Evolutionary conservation across 768 basidiomycete genomes (phyloP).

Genomic region (Trametes maxima): DNA sequence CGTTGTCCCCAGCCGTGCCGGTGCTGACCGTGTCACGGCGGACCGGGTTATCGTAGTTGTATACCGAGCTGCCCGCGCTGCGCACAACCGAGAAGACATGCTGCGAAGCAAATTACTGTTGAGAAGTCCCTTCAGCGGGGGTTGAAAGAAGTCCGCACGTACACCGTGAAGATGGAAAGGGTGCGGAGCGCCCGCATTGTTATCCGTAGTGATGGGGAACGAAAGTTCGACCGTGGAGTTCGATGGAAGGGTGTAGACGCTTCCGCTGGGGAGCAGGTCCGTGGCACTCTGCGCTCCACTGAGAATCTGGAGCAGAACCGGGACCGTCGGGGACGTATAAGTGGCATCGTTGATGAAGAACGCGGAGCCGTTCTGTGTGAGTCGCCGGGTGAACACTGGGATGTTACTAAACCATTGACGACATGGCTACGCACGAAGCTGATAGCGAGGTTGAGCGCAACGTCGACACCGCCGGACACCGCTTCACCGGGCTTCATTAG

Average conservation of each 20-base stretch:
- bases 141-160: background rate
- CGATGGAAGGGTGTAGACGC: conserved; percentile 48
- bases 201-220: conserved; percentile 40
- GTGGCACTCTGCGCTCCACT: conserved; percentile 44
- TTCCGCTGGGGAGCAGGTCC: conserved; percentile 44
- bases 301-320: conserved; percentile 53
- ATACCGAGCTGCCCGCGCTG: conserved; percentile 31
- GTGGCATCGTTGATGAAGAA: conserved; percentile 40
- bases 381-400: background rate
- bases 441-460: conserved; percentile 22
- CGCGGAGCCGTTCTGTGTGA: conserved; percentile 21
- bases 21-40: conserved; percentile 37
- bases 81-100: conserved; percentile 44
- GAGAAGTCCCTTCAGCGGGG: background rate
- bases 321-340: conserved; percentile 40
- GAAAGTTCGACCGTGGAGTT: conserved; percentile 49
- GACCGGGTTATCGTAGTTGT: conserved; percentile 42
- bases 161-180: conserved; percentile 44
- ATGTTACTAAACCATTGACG: background rate
- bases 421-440: conserved; percentile 18
- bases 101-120: conserved; percentile 23
- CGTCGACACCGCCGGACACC: conserved; percentile 24
- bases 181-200: conserved; percentile 41
- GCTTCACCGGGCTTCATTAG: conserved; percentile 20
- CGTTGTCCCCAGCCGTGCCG: conserved; percentile 27